phyloP scores from a whole-genome alignment of 768 basidiomycete genomes.

The Amanita jacksonii region DNA sequence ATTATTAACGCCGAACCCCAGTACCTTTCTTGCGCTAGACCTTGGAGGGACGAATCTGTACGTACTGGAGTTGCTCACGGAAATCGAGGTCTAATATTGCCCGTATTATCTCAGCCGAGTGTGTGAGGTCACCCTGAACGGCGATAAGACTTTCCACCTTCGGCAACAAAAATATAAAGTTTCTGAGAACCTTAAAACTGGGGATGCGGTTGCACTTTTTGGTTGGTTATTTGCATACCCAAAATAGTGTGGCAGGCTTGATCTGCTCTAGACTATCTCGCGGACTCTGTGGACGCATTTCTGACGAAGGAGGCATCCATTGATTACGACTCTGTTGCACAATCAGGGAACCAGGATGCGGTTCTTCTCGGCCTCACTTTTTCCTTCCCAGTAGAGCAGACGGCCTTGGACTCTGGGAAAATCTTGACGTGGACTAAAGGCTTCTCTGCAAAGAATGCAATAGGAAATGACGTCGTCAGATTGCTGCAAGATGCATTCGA shows the following conservation, averaged over 20 bases:
- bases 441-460: constrained; percentile 83
- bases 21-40: constrained; percentile 93
- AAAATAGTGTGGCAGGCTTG: neutral
- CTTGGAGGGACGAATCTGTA: constrained; percentile 97
- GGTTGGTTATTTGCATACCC: constrained; percentile 35
- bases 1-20: constrained; percentile 20
- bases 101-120: constrained; percentile 54
- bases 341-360: constrained; percentile 20
- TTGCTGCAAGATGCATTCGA: constrained; percentile 90
- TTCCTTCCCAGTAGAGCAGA: constrained; percentile 96
- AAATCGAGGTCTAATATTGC: neutral
- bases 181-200: constrained; percentile 87
- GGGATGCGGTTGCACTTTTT: constrained; percentile 81
- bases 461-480: constrained; percentile 83
- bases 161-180: constrained; percentile 97
- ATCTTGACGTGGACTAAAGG: constrained; percentile 96
- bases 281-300: constrained; percentile 93
- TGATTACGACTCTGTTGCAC: constrained; percentile 29
- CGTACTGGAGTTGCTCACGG: constrained; percentile 21
- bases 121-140: constrained; percentile 87
- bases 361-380: constrained; percentile 85
- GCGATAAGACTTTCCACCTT: constrained; percentile 81
- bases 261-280: constrained; percentile 77
- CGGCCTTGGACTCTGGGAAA: constrained; percentile 81
- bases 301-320: constrained; percentile 50